phyloP scores from a whole-genome alignment of 192 early-diverging fungal genomes.

The Lobosporangium transversale region DNA sequence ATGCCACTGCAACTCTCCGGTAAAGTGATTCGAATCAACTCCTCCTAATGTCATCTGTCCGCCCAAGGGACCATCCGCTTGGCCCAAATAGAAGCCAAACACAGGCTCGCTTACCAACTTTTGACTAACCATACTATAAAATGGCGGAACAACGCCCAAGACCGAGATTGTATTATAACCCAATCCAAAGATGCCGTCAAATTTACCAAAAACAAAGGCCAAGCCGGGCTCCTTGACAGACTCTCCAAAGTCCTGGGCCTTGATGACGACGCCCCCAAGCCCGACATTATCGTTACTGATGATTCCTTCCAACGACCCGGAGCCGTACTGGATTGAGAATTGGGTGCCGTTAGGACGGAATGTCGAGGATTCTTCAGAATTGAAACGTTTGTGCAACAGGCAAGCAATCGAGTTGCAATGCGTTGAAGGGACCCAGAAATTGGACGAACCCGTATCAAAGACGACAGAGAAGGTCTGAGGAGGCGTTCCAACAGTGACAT shows the following conservation, averaged over 20 bases:
- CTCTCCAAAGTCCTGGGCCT: slow-evolving; percentile 92
- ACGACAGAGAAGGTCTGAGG: slow-evolving; percentile 91
- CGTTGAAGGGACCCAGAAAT: slow-evolving; percentile 96
- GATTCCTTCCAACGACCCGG: slow-evolving; percentile 93
- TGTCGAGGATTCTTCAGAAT: slow-evolving; percentile 81
- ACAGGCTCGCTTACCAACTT: slow-evolving; percentile 85
- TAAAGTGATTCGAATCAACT: slow-evolving; percentile 78
- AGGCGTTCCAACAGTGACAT: slow-evolving; percentile 87
- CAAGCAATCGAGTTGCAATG: slow-evolving; percentile 96
- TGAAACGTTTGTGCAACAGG: slow-evolving; percentile 90
- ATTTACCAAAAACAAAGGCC: slow-evolving; percentile 93
- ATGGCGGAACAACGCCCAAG: slow-evolving; percentile 88
- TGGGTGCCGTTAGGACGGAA: slow-evolving; percentile 91
- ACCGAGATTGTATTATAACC: slow-evolving; percentile 93
- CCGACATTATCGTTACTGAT: slow-evolving; percentile 73
- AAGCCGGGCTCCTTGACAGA: slow-evolving; percentile 95
- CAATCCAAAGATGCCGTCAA: slow-evolving; percentile 97
- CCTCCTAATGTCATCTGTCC: slow-evolving; percentile 95
- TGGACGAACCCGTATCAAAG: slow-evolving; percentile 94
- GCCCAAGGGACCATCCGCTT: slow-evolving; percentile 71
- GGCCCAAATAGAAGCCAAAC: slow-evolving; percentile 90
- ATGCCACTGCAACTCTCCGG: slow-evolving; percentile 79
- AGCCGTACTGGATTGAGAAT: slow-evolving; percentile 95
- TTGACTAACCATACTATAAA: slow-evolving; percentile 91
- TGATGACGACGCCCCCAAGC: slow-evolving; percentile 78